These are phyloP conservation scores for Punctularia strigosozonata DNA, from an alignment of 768 basidiomycete genomes.

Conservation along the genomic window DNA sequence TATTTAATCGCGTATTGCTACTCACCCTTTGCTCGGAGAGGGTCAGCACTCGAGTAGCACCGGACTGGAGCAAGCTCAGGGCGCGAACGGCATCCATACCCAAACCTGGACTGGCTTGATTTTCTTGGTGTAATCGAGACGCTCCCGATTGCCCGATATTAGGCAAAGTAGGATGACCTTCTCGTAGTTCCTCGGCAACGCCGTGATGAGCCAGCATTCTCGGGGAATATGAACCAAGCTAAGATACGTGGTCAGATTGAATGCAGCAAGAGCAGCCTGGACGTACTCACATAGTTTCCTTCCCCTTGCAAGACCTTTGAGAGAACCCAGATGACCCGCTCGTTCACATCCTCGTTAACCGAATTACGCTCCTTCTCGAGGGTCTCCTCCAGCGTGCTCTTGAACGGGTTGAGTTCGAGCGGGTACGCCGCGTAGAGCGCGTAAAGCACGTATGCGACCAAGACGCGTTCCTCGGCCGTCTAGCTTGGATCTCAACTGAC, in stretches of 20 bases:
- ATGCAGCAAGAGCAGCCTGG: not conserved
- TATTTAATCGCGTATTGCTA: constrained; percentile 5
- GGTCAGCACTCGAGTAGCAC: constrained; percentile 60
- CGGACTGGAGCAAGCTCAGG: constrained; percentile 57
- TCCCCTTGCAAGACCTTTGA: constrained; percentile 83
- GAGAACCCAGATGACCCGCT: constrained; percentile 76
- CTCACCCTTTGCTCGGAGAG: constrained; percentile 66
- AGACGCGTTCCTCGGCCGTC: constrained; percentile 63
- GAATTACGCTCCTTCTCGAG: constrained; percentile 57
- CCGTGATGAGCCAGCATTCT: constrained; percentile 62
- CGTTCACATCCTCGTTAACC: constrained; percentile 44
- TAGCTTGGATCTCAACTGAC: too few relatives aligned
- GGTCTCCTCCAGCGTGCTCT: constrained; percentile 53
- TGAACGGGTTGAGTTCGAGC: constrained; percentile 74
- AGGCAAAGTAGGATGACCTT: not conserved
- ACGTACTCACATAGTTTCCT: constrained; percentile 57
- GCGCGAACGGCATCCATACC: constrained; percentile 48
- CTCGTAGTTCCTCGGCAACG: constrained; percentile 30
- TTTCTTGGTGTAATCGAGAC: too few relatives aligned
- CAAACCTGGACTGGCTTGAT: constrained; percentile 29
- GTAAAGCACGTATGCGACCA: constrained; percentile 71
- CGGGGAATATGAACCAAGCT: constrained; percentile 80
- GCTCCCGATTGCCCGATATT: too few relatives aligned
- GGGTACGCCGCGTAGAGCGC: constrained; percentile 73
- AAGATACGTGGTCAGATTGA: constrained; percentile 6